Percentiles rank a stretch among this genome's conserved stretches.
Evolutionary conservation across 371 early-diverging fungal genomes (phyloP).

Genomic region (Mortierella sp.): DNA sequence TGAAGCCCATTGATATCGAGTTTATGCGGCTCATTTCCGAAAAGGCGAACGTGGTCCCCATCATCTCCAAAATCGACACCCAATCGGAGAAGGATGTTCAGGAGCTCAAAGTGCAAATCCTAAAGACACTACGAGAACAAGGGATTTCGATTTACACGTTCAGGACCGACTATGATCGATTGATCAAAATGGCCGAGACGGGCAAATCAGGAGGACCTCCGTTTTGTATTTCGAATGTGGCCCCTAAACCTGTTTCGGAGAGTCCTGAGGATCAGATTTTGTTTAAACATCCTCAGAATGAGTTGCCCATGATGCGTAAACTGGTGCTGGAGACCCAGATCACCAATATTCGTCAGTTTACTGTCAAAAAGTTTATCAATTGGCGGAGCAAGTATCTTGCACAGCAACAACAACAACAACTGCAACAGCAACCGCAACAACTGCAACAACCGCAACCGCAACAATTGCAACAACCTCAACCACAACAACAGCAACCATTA

Average conservation of each 20-base stretch:
- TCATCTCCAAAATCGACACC: slow-evolving; percentile 74
- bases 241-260: slow-evolving; percentile 10
- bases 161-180: slow-evolving; percentile 42
- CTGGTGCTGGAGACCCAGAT: slow-evolving; percentile 59
- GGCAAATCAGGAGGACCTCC: slow-evolving; percentile 50
- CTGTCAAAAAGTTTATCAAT: slow-evolving; percentile 64
- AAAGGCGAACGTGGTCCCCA: slow-evolving; percentile 69
- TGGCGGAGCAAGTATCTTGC: slow-evolving; percentile 57
- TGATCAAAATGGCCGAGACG: slow-evolving; percentile 32
- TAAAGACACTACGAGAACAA: slow-evolving; percentile 59
- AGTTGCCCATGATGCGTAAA: slow-evolving; percentile 47
- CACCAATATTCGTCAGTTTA: slow-evolving; percentile 59
- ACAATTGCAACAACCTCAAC: not conserved
- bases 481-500: not conserved
- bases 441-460: not conserved
- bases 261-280: slow-evolving; percentile 29
- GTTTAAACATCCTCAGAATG: slow-evolving; percentile 38
- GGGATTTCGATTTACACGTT: slow-evolving; percentile 56
- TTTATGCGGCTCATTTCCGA: slow-evolving; percentile 72
- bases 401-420: not conserved
- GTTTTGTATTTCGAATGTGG: slow-evolving; percentile 45
- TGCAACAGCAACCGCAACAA: not conserved
- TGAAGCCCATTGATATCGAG: slow-evolving; percentile 80
- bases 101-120: slow-evolving; percentile 60
- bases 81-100: slow-evolving; percentile 68